Conservation (phyloP, 306 rosid genomes). For the Sindora glabra region DNA sequence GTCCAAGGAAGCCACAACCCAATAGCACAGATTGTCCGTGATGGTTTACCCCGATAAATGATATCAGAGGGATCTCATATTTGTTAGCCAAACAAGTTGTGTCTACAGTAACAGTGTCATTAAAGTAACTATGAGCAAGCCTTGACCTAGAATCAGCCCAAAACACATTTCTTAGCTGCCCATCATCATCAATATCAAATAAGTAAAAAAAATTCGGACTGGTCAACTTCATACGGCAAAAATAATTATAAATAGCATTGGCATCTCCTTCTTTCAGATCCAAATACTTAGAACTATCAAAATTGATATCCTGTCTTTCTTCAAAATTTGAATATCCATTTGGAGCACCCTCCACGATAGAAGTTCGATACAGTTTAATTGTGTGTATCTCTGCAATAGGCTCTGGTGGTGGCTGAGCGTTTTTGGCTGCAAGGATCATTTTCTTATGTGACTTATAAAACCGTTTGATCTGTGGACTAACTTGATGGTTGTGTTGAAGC, state of each 20-base stretch:
- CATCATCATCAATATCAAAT: constrained; percentile 59
- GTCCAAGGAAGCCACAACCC: constrained; percentile 72
- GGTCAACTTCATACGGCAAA: constrained; percentile 69
- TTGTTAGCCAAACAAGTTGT: constrained; percentile 70
- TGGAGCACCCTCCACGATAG: constrained; percentile 34
- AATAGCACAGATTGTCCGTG: constrained; percentile 63
- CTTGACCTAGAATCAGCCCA: constrained; percentile 79
- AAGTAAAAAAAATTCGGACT: constrained; percentile 64
- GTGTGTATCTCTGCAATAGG: constrained; percentile 65
- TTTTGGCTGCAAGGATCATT: constrained; percentile 56
- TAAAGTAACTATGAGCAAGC: constrained; percentile 48
- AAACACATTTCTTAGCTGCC: constrained; percentile 60
- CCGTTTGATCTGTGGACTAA: constrained; percentile 59
- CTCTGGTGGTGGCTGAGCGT: constrained; percentile 44
- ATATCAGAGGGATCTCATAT: constrained; percentile 62
- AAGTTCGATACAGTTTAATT: constrained; percentile 55
- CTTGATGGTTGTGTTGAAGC: constrained; percentile 73
- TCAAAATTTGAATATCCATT: constrained; percentile 28
- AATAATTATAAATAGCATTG: constrained; percentile 60
- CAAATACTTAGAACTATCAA: constrained; percentile 49
- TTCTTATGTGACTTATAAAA: constrained; percentile 75
- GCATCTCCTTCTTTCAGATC: constrained; percentile 74
- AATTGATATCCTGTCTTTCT: constrained; percentile 35
- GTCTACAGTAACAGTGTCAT: constrained; percentile 51
- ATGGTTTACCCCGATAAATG: constrained; percentile 60